Base-by-base conservation (phyloP, 2,329 filamentous ascomycete genomes). In the Trichoderma sp. region DNA sequence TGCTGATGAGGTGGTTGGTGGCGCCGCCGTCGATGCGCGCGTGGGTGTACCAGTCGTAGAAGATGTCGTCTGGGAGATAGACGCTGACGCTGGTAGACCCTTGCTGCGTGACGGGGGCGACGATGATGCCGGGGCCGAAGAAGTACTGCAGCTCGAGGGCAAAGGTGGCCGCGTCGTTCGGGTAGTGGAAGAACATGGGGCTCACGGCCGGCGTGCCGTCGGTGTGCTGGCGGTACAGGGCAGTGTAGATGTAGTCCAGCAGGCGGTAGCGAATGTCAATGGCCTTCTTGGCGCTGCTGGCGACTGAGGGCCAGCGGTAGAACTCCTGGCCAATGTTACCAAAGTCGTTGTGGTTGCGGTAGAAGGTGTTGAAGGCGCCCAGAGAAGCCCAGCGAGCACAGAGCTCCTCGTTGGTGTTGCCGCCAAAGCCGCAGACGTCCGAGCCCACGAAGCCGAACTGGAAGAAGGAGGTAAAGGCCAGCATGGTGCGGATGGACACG, bases 191-290 rank as follows among this genome's bases (percentile, higher is more conserved):
- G 81, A 92, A 93, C 71, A 94, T 80, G 0, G 93, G 92, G 75
- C 89, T 89, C 70, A 94, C 82, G 74, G 90, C 83, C 0, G 93
- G 92, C 2, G 85, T 86, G 39, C 93, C 93, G 28, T 86, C 86
- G 21, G 83, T 77, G 34, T 85, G 86, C 78, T 93, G 88, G 71
- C 83, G 81, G 78, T 90, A 84, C 75, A 94, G 84, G 0, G 90
- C 88, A 1, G 92, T 94, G 84, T 95, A 95, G 73, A 93, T 85
- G 82, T 95, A 95, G 77, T 94, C 92, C n/a, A 95, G 84, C n/a
- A 95, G 84, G 36, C 88, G 86, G 82, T 95, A 95, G n/a, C 93
- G 87, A 62, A 90, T 89, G 34, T 87, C 86, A 76, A 95, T 93
- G 21, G 90, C 91, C 72, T 88, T 90, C 70, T 86, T 87, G 0